These are phyloP conservation scores for Aspergillus viridinutans DNA, from an alignment of 2,329 filamentous ascomycete species.

Conservation along the genomic window DNA sequence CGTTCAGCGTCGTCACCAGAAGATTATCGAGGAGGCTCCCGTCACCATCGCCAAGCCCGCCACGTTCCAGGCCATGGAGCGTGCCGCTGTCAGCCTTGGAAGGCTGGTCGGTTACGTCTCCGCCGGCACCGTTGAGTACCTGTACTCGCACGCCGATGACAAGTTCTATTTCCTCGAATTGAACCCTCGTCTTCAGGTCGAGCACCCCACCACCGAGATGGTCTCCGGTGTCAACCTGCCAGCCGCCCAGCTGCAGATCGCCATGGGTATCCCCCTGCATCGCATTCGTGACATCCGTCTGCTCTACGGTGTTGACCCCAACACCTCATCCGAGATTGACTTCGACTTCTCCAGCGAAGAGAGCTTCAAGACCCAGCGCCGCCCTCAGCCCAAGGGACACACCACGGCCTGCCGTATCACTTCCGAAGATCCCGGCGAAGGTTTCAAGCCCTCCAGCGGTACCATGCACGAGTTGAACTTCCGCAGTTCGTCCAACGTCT, in stretches of 20 bases:
- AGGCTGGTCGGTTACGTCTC: conserved; percentile 96
- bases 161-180: conserved; percentile 99
- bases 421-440: conserved; percentile 96
- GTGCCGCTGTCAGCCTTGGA: conserved; percentile 89
- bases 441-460: conserved; percentile 98
- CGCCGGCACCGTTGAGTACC: conserved; percentile 96
- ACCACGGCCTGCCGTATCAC: conserved; percentile 98
- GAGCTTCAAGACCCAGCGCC: conserved; percentile 78
- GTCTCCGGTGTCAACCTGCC: conserved; percentile 96
- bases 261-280: conserved; percentile 96
- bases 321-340: conserved; percentile 81
- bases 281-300: conserved; percentile 93
- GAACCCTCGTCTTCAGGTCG: conserved; percentile 98
- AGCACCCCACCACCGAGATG: conserved; percentile 99
- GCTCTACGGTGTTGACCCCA: conserved; percentile 91
- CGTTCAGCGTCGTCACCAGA: conserved; percentile 96
- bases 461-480: conserved; percentile 99
- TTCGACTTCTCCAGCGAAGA: conserved; percentile 90
- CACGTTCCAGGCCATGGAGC: conserved; percentile 95
- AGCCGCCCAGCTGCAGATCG: conserved; percentile 95
- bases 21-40: conserved; percentile 98
- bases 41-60: conserved; percentile 88
- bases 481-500: conserved; percentile 96
- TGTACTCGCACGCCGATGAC: conserved; percentile 96
- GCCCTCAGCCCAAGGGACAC: conserved; percentile 91